phyloP scores from a whole-genome alignment of 2,329 filamentous ascomycete genomes.

The Epicoccum sorghinum region DNA sequence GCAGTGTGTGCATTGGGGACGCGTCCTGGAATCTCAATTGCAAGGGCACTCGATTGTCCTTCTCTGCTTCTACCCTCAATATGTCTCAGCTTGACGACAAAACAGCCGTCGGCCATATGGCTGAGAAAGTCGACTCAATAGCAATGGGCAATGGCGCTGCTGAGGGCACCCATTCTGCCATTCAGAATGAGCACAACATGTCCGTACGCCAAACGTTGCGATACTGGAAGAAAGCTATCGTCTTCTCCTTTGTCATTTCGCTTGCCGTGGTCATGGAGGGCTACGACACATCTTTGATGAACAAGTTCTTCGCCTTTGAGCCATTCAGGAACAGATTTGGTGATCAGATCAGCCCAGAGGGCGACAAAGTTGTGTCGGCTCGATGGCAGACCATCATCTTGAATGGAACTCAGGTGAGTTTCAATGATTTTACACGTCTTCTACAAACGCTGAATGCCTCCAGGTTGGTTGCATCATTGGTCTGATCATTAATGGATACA shows the following conservation, averaged over 20 bases:
- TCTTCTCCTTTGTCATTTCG: conserved; percentile 81
- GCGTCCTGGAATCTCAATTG: conserved; percentile 1
- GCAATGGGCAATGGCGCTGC: conserved; percentile 17
- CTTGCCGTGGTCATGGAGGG: conserved; percentile 89
- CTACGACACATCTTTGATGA: conserved; percentile 79
- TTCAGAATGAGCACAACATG: conserved; percentile 53
- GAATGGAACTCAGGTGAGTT: conserved; percentile 49
- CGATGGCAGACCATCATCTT: conserved; percentile 52
- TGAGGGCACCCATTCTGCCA: conserved; percentile 34
- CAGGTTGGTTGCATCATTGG: conserved; percentile 51
- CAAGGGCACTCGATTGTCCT: not conserved
- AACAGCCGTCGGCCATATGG: conserved; percentile 23
- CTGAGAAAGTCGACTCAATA: conserved; percentile 25
- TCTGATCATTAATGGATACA: conserved; percentile 51
- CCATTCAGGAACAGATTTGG: conserved; percentile 51
- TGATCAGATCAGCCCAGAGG: conserved; percentile 39
- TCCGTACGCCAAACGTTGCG: conserved; percentile 71
- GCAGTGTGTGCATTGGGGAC: conserved; percentile 3
- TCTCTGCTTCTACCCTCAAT: not conserved
- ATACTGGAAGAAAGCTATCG: conserved; percentile 83
- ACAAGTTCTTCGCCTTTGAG: conserved; percentile 69
- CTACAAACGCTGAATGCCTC: conserved; percentile 13
- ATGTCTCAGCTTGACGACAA: conserved; percentile 24
- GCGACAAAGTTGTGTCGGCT: conserved; percentile 47
- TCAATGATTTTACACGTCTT: too few species aligned